These are phyloP conservation scores for Fraxinus quadrangulata DNA, from an alignment of 257 asterid species.

Conservation along the genomic window DNA sequence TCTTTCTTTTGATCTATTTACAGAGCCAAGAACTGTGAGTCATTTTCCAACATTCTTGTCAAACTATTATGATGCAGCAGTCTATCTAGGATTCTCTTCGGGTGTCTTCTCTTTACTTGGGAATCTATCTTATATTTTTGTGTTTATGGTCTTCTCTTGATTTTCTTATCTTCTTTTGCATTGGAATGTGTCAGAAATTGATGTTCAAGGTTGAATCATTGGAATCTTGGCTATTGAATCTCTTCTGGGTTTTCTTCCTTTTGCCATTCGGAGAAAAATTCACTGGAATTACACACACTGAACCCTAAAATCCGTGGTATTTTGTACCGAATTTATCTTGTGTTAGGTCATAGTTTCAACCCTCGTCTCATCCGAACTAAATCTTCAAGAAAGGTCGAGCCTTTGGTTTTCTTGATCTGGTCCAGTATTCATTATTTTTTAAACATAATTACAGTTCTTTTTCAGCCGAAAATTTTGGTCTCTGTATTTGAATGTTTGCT, in stretches of 20 bases:
- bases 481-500: constrained; percentile 48
- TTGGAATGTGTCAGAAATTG: constrained; percentile 16
- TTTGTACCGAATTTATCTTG: background rate
- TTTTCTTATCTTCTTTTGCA: constrained; percentile 1
- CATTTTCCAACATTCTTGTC: constrained; percentile 13
- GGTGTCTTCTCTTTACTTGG: constrained; percentile 28
- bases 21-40: constrained; percentile 32
- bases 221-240: constrained; percentile 32
- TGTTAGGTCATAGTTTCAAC: constrained; percentile 2
- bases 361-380: background rate
- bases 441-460: constrained; percentile 26
- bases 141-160: constrained; percentile 19
- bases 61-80: constrained; percentile 19
- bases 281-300: background rate
- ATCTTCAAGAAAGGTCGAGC: constrained; percentile 34
- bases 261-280: background rate
- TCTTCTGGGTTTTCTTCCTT: constrained; percentile 18
- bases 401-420: constrained; percentile 63
- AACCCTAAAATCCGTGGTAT: background rate
- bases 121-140: constrained; percentile 29
- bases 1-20: constrained; percentile 25
- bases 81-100: constrained; percentile 19
- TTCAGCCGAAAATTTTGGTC: constrained; percentile 31
- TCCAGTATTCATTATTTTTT: constrained; percentile 22
- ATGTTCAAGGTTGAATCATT: constrained; percentile 38